A percentile compares a stretch with the other conserved stretches of the same genome.
Conservation (phyloP, 441 rosid species). For the Aleurites moluccanus region DNA sequence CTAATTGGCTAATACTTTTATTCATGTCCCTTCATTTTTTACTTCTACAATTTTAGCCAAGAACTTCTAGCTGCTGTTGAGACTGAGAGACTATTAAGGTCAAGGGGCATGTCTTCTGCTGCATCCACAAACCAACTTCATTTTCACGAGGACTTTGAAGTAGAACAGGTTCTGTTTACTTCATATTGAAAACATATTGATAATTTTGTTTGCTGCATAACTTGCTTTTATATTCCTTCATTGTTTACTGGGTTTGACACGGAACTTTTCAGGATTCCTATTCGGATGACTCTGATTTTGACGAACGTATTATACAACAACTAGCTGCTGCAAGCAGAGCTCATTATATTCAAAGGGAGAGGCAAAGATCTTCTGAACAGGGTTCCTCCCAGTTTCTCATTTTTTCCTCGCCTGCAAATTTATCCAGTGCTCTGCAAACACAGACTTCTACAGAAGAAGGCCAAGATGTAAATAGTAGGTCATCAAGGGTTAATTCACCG, state of each 20-base stretch:
- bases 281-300: conserved; percentile 58
- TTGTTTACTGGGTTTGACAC: not conserved
- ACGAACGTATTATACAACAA: conserved; percentile 68
- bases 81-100: conserved; percentile 53
- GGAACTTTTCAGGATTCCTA: conserved; percentile 45
- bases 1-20: conserved; percentile 7
- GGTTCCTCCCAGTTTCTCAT: conserved; percentile 35
- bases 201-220: conserved; percentile 1
- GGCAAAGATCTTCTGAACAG: conserved; percentile 43
- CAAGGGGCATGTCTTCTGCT: conserved; percentile 40
- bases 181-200: conserved; percentile 12
- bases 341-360: conserved; percentile 53
- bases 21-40: not conserved
- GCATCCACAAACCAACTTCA: conserved; percentile 28
- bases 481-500: conserved; percentile 30
- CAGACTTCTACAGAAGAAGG: conserved; percentile 27
- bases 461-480: conserved; percentile 29
- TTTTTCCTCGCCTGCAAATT: conserved; percentile 33
- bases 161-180: conserved; percentile 44
- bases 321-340: conserved; percentile 58
- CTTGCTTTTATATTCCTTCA: conserved; percentile 9
- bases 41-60: conserved; percentile 48
- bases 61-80: conserved; percentile 76
- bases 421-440: conserved; percentile 23
- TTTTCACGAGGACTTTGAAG: conserved; percentile 42